phyloP scores from a whole-genome alignment of 148 eudicot species.

The Heliamphora exappendiculata region DNA sequence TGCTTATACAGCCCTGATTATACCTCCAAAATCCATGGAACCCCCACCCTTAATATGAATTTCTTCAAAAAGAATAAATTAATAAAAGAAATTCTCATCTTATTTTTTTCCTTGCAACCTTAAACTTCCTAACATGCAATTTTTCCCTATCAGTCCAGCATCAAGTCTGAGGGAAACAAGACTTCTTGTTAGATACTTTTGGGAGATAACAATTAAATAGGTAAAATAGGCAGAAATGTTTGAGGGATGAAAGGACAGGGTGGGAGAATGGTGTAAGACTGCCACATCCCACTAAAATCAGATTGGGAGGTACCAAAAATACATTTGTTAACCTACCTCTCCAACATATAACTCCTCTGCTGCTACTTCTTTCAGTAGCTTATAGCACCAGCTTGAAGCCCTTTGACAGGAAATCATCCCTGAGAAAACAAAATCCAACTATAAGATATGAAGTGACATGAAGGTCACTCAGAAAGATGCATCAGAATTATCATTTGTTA shows the following conservation, averaged over 20 bases:
- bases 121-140: not conserved
- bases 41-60: no score
- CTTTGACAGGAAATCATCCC: constrained; percentile 20
- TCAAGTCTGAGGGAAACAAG: not conserved
- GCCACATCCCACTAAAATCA: not conserved
- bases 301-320: not conserved
- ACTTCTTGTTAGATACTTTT: not conserved
- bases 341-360: constrained; percentile 1
- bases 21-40: no score
- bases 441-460: not conserved
- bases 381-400: constrained; percentile 23
- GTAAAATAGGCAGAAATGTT: not conserved
- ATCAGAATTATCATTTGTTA: not conserved
- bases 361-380: constrained; percentile 11
- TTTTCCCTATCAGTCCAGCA: not conserved
- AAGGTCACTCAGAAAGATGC: not conserved
- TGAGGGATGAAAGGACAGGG: not conserved
- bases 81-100: not conserved
- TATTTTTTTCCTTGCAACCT: not conserved
- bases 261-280: not conserved
- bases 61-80: no score
- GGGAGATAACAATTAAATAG: not conserved
- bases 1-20: not conserved
- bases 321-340: not conserved
- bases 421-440: not conserved